Conservation (phyloP, 352 stramenopile genomes). For the Phytophthora capsici region DNA sequence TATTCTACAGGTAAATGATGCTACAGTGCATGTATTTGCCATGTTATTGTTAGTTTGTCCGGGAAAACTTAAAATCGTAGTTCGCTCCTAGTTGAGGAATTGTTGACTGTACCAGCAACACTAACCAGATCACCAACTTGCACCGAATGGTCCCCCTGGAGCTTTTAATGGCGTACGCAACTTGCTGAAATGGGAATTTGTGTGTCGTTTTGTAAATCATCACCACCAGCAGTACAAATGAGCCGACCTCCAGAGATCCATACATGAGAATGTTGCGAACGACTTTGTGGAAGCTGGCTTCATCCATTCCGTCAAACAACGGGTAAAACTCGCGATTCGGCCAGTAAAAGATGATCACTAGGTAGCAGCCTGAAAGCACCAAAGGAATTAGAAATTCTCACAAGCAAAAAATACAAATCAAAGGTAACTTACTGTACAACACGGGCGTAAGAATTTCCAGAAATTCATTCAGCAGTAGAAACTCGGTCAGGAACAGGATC, state of each 20-base stretch:
- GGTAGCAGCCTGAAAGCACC: neutral
- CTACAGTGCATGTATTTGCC: too few relatives aligned
- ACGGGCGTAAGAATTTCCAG: conserved; percentile 40
- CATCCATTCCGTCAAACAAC: conserved; percentile 19
- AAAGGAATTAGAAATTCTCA: too few relatives aligned
- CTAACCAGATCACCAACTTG: conserved; percentile 31
- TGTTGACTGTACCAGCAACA: conserved; percentile 23
- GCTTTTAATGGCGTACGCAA: conserved; percentile 26
- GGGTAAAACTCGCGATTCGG: conserved; percentile 41
- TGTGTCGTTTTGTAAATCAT: conserved; percentile 30
- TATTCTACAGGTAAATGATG: too few relatives aligned
- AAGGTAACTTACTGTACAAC: conserved; percentile 32
- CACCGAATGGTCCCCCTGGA: conserved; percentile 21
- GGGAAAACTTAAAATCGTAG: conserved; percentile 17
- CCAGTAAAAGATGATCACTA: conserved; percentile 5
- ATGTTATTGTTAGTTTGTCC: neutral
- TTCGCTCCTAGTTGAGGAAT: conserved; percentile 24
- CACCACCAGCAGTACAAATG: conserved; percentile 9
- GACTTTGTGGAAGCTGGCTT: conserved; percentile 7
- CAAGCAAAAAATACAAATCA: neutral
- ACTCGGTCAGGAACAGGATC: conserved; percentile 42
- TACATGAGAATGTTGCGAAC: conserved; percentile 19
- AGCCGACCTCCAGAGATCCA: conserved; percentile 20
- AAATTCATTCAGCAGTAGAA: conserved; percentile 39
- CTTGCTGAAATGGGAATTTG: conserved; percentile 25